These are phyloP conservation scores for Suhomyces faveliae DNA, from an alignment of 805 yeast genomes.

Conservation along the genomic window DNA sequence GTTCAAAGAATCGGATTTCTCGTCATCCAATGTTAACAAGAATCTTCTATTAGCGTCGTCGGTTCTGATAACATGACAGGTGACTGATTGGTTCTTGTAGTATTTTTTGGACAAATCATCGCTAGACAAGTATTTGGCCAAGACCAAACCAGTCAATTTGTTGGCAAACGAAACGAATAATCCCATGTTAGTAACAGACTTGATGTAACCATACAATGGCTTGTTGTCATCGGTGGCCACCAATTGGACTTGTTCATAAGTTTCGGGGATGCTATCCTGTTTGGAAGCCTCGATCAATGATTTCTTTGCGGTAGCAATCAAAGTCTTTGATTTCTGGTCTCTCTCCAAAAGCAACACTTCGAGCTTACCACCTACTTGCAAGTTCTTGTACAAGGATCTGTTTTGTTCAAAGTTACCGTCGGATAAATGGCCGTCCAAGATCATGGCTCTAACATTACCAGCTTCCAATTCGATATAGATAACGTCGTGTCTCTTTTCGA, in stretches of 20 bases:
- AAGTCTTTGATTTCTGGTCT: constrained; percentile 57
- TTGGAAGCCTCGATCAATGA: constrained; percentile 67
- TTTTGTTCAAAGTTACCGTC: constrained; percentile 76
- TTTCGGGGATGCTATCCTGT: constrained; percentile 50
- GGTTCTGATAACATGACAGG: constrained; percentile 60
- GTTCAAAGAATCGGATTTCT: constrained; percentile 21
- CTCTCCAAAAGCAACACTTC: constrained; percentile 69
- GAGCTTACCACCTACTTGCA: constrained; percentile 59
- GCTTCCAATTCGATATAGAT: constrained; percentile 57
- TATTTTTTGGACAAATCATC: constrained; percentile 57
- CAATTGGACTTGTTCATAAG: constrained; percentile 55
- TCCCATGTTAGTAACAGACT: constrained; percentile 76
- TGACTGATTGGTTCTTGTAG: constrained; percentile 65
- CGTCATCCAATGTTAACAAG: constrained; percentile 57
- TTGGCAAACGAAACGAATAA: constrained; percentile 81
- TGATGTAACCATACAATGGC: constrained; percentile 69
- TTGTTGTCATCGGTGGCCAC: constrained; percentile 36
- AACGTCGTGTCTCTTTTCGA: constrained; percentile 74
- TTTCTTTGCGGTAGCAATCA: constrained; percentile 62
- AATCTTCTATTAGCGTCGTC: constrained; percentile 74
- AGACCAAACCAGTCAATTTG: constrained; percentile 76
- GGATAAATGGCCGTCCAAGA: constrained; percentile 70
- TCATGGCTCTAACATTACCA: constrained; percentile 60
- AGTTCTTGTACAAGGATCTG: constrained; percentile 60
- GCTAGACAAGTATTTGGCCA: constrained; percentile 63